Base-by-base conservation (phyloP, 73 alveolate genomes). In the Blepharisma japonicum region DNA sequence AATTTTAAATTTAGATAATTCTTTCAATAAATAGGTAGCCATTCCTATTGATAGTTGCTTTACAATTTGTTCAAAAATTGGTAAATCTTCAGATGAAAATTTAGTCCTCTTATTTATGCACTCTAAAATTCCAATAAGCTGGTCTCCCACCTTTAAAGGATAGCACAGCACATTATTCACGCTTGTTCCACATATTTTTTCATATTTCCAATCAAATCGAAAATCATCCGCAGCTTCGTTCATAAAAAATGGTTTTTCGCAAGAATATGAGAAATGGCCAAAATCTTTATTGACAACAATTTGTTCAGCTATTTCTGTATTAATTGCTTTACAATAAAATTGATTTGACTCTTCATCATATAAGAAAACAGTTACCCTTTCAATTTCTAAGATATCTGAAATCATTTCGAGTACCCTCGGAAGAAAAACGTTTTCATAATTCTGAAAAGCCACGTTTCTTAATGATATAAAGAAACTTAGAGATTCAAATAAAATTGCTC, bases 341-440 rank as follows among this genome's bases (percentile, higher is more conserved):
- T n/a, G 23, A 9, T n/a, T 20, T 9, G 47, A 8, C 23, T 14
- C 18, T 25, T n/a, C 46, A 61, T 61, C 74, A 61, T 18, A 61
- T 9, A 61, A 2, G 23, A 14, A 61, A 8, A 61, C 14, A 20
- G 23, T 61, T 11, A 61, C 74, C 47, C 74, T 61, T 61, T 61
- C 47, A 9, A 61, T 39, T 25, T 61, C 74, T 14, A 61, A 39
- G 2, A 61, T 25, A 61, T 61, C 74, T 2, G 23, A 8, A 14
- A 61, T 18, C 74, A 61, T 61, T 39, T 61, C 74, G 4, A 61
- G 14, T 1, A 61, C 74, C 74, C 74, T 61, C 5, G 74, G 74
- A 14, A 61, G 23, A 25, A 61, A 61, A 61, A 61, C 74, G 11
- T 61, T 39, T 9, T 8, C 18, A 61, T 11, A 20, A 48, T 61